A percentile compares a stretch with the other conserved stretches of the same genome.
Conservation (phyloP, 139 green algal genomes). For the Gonium pectorale region DNA sequence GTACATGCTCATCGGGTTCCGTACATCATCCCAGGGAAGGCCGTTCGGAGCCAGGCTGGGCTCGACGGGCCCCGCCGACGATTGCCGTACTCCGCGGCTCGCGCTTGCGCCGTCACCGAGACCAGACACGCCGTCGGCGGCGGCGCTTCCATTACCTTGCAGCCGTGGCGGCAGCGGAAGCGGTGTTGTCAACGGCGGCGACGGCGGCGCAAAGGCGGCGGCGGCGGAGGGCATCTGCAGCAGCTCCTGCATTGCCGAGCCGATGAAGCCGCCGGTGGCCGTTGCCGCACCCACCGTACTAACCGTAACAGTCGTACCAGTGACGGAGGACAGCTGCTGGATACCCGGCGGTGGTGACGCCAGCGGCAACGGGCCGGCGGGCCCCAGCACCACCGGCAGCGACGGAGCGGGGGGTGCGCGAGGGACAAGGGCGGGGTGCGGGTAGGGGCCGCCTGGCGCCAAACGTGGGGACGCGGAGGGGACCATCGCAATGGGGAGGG, state of each 20-base stretch:
- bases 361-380: no score
- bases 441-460: no score
- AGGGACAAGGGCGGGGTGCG: no score
- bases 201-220: neutral
- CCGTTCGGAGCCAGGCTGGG: neutral
- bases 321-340: neutral
- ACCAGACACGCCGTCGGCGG: no score
- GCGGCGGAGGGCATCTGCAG: neutral
- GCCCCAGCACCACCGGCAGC: no score
- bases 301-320: neutral
- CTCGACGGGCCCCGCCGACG: neutral
- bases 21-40: neutral
- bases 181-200: neutral
- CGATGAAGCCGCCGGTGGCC: neutral
- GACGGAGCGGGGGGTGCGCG: no score
- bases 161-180: neutral
- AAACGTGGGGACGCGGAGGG: no score
- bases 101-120: no score
- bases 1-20: slow-evolving; percentile 27
- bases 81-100: no score
- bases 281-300: neutral
- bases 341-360: no score
- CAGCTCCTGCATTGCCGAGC: neutral
- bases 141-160: no score
- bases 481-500: no score